phyloP scores from a whole-genome alignment of 768 basidiomycete species.

The Lyophyllum shimeji region DNA sequence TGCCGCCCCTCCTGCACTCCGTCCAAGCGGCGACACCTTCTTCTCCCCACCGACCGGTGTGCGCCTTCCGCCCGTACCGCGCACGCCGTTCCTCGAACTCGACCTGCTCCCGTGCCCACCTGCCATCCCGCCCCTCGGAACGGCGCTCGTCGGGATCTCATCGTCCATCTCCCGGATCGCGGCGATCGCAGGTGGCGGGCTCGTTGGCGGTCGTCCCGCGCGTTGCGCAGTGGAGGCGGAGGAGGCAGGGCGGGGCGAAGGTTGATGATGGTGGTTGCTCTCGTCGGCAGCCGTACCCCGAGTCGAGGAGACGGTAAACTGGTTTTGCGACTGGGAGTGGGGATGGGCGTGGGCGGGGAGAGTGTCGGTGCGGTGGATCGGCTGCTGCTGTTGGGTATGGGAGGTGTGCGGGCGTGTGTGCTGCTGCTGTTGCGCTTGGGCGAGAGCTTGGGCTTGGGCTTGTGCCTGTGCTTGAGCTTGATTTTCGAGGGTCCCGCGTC shows the following conservation, averaged over 20 bases:
- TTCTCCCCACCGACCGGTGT: neutral
- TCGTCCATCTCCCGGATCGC: constrained; percentile 19
- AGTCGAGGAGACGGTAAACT: constrained; percentile 4
- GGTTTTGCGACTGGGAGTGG: constrained; percentile 1
- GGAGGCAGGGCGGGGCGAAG: neutral
- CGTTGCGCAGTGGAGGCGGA: neutral
- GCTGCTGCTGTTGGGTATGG: constrained; percentile 4
- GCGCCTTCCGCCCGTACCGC: neutral
- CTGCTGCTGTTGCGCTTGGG: neutral
- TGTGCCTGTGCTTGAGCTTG: constrained; percentile 29
- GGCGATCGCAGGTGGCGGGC: constrained; percentile 21
- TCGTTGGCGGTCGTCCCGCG: neutral
- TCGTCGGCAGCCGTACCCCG: constrained; percentile 6
- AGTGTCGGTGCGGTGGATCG: constrained; percentile 16
- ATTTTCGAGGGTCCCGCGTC: constrained; percentile 62
- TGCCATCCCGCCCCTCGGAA: constrained; percentile 23
- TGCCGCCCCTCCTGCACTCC: neutral
- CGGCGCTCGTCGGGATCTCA: constrained; percentile 26
- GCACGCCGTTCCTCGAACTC: constrained; percentile 18
- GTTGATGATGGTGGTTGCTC: neutral
- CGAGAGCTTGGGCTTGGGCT: constrained; percentile 7
- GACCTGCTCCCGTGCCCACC: constrained; percentile 15
- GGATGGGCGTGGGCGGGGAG: constrained; percentile 11
- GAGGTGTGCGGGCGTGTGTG: too few species aligned
- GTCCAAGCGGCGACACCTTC: neutral